Conservation (phyloP, 768 basidiomycete species). For the Phlebiopsis gigantea region DNA sequence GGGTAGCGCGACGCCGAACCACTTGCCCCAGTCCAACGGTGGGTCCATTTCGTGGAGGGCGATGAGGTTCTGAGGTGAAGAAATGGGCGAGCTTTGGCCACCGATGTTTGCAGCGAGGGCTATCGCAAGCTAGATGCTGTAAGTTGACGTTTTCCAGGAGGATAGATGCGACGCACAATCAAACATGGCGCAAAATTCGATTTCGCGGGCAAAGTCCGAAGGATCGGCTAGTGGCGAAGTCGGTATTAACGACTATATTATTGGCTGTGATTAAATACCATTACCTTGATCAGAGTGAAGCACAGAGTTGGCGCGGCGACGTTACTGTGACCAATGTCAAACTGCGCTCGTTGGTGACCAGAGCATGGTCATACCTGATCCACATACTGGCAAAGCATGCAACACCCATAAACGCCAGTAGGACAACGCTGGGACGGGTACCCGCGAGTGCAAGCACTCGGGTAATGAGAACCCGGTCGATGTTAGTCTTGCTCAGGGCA, state of each 20-base stretch:
- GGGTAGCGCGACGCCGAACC: conserved; percentile 93
- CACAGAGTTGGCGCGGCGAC: conserved; percentile 97
- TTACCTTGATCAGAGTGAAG: conserved; percentile 89
- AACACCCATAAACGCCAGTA: conserved; percentile 93
- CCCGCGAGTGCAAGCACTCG: conserved; percentile 89
- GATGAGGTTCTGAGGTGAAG: conserved; percentile 96
- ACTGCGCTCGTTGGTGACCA: background rate
- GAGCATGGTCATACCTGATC: conserved; percentile 63
- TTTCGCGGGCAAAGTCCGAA: conserved; percentile 83
- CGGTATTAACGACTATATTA: background rate
- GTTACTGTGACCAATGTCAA: conserved; percentile 50
- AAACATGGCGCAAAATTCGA: conserved; percentile 86
- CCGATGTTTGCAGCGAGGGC: conserved; percentile 98
- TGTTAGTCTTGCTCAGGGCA: conserved; percentile 90
- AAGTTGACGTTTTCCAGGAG: background rate
- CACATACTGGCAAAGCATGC: conserved; percentile 99
- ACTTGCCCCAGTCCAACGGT: conserved; percentile 79
- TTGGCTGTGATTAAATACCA: conserved; percentile 17
- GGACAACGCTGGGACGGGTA: conserved; percentile 75
- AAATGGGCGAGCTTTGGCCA: conserved; percentile 95
- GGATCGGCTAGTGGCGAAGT: conserved; percentile 64
- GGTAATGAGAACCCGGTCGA: conserved; percentile 89
- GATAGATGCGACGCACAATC: conserved; percentile 58
- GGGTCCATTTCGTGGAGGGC: conserved; percentile 85
- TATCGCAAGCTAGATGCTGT: conserved; percentile 71